Conservation (phyloP, 306 rosid genomes). For the Vigna hirtella region DNA sequence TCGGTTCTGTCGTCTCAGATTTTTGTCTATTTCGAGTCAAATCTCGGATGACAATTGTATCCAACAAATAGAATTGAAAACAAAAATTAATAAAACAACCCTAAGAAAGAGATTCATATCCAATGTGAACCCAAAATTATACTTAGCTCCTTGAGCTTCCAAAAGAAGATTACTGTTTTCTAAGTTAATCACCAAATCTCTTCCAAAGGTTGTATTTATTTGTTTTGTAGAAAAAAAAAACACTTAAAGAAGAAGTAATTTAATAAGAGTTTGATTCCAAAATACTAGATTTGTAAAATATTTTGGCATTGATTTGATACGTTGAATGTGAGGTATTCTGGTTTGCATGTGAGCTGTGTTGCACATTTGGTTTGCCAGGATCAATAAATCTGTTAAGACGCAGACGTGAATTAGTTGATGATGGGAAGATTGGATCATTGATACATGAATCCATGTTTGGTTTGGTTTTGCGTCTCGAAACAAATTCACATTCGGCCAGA, state of each 20-base stretch:
- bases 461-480: not conserved
- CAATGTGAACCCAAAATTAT: not conserved
- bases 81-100: not conserved
- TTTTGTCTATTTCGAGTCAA: slow-evolving; percentile 24
- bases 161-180: not conserved
- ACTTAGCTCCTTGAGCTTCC: slow-evolving; percentile 15
- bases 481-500: not conserved
- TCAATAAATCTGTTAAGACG: slow-evolving; percentile 34
- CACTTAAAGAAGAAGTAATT: not conserved
- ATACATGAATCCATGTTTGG: slow-evolving; percentile 5
- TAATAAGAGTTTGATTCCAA: not conserved
- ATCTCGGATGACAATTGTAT: not conserved
- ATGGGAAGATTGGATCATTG: slow-evolving; percentile 54
- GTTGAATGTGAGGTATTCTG: slow-evolving; percentile 11
- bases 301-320: not conserved
- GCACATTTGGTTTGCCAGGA: slow-evolving; percentile 46
- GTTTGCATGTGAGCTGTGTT: slow-evolving; percentile 55
- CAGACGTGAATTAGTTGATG: slow-evolving; percentile 48
- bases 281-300: not conserved
- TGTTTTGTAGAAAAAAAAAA: not conserved
- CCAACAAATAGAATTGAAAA: not conserved
- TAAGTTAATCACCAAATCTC: not conserved
- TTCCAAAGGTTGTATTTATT: not conserved
- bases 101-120: too few relatives aligned
- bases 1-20: slow-evolving; percentile 43